Percentiles rank a stretch among this genome's conserved stretches.
These are phyloP conservation scores for Schizothecium vesticola DNA, from an alignment of 495 filamentous ascomycete genomes.

Conservation along the genomic window DNA sequence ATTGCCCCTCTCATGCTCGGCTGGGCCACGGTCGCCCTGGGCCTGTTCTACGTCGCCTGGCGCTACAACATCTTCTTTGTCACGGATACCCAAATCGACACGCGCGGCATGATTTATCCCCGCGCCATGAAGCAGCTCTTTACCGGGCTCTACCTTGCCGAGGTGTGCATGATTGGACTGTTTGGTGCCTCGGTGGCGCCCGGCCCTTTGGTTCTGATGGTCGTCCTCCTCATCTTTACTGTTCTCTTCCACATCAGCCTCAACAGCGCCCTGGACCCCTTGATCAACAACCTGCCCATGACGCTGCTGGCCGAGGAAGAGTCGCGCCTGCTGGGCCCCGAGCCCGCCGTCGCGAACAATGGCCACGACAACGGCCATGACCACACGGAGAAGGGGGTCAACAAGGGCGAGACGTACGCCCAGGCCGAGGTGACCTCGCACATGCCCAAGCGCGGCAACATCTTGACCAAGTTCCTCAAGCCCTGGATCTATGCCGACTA, in stretches of 20 bases:
- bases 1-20: conserved; percentile 88
- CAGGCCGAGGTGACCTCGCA: conserved; percentile 17
- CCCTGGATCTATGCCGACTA: conserved; percentile 77
- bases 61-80: conserved; percentile 95
- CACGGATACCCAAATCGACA: conserved; percentile 78
- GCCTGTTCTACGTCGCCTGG: conserved; percentile 87
- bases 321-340: conserved; percentile 30
- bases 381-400: conserved; percentile 23
- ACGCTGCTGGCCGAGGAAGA: conserved; percentile 53
- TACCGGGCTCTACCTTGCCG: conserved; percentile 77
- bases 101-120: conserved; percentile 82
- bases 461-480: conserved; percentile 65
- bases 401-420: conserved; percentile 25
- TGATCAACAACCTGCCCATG: conserved; percentile 73
- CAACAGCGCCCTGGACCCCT: conserved; percentile 70
- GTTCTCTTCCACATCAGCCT: conserved; percentile 78
- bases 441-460: conserved; percentile 31
- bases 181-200: conserved; percentile 67
- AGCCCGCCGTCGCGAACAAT: conserved; percentile 21
- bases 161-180: conserved; percentile 84
- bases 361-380: conserved; percentile 21
- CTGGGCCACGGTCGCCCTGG: conserved; percentile 78
- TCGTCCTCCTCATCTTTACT: conserved; percentile 73
- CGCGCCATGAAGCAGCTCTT: conserved; percentile 89
- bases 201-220: conserved; percentile 79